These are phyloP conservation scores for Cordyceps militaris DNA, from an alignment of 2,329 filamentous ascomycete species.

Conservation along the genomic window DNA sequence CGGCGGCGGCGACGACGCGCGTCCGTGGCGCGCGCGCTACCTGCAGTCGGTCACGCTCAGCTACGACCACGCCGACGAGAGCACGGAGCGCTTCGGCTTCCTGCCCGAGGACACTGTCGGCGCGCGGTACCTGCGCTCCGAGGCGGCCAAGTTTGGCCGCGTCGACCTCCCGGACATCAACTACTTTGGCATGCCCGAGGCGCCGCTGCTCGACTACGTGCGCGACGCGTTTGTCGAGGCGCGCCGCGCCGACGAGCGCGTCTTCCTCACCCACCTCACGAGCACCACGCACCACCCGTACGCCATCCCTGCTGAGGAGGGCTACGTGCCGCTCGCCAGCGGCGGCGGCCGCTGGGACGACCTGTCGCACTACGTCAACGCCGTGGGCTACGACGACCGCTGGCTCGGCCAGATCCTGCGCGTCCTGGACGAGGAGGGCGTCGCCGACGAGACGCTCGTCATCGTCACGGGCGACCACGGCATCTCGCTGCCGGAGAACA, in stretches of 20 bases:
- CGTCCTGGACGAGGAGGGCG: slow-evolving; percentile 24
- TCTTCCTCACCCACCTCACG: slow-evolving; percentile 30
- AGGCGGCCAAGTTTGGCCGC: slow-evolving; percentile 22
- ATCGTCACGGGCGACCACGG: slow-evolving; percentile 29
- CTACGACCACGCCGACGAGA: slow-evolving; percentile 27
- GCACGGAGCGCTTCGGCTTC: slow-evolving; percentile 28
- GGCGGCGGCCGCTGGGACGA: slow-evolving; percentile 15
- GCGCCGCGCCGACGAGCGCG: slow-evolving; percentile 22
- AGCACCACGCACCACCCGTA: slow-evolving; percentile 31
- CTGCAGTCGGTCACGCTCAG: slow-evolving; percentile 27
- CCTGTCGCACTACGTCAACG: slow-evolving; percentile 28
- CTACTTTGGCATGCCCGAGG: slow-evolving; percentile 28
- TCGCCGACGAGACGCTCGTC: slow-evolving; percentile 27
- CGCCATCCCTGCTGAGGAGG: slow-evolving; percentile 22
- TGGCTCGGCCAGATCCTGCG: slow-evolving; percentile 28
- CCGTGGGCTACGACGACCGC: slow-evolving; percentile 25
- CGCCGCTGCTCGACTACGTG: slow-evolving; percentile 25
- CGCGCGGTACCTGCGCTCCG: slow-evolving; percentile 23
- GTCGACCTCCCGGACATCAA: slow-evolving; percentile 26
- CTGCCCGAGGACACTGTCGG: slow-evolving; percentile 20
- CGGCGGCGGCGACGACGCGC: too few species aligned
- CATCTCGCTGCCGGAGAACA: slow-evolving; percentile 26
- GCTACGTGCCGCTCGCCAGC: slow-evolving; percentile 22
- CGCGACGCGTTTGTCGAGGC: slow-evolving; percentile 25
- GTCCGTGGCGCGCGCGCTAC: slow-evolving; percentile 26